Base-by-base conservation (phyloP, 1,284 basidiomycete genomes). In the Chondrostereum purpureum region DNA sequence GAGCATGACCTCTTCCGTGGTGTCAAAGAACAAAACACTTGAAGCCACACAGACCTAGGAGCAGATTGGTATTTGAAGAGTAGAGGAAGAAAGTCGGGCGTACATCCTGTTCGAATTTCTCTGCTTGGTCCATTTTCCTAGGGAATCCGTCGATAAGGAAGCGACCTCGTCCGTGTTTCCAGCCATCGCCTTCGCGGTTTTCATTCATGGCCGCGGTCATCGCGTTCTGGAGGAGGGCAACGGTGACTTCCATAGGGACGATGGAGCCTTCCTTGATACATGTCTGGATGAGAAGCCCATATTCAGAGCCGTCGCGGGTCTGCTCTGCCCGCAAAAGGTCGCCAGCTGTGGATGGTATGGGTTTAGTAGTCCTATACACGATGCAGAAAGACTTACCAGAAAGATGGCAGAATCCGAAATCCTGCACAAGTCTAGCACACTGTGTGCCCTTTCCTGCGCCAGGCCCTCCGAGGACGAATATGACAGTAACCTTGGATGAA, bases 141-240 rank as follows among this genome's bases (percentile, higher is more conserved):
- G 96, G 96, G 71, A 99, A 99, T 3, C 96, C 96, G 56, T 99
- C 96, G 54, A 99, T 86, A 52, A 99, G 75, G 75, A 99, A 99
- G 40, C 92, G 80, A 33, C 89, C 90, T 48, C 72, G 73, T 34
- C 86, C 90, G 42, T 78, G 69, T 19, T 65, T 62, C 92, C 92
- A 95, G 19, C 78, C 83, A 11, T 71, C 66, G 5, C 67, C 68
- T 2, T 63, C 55, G 45, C 62, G 62, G 8, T 57, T 56, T 56
- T 73, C 66, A 13, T 65, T 56, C 37, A 95, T 64, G 8, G 80
- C 80, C 37, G 70, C 77, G 27, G 67, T 60, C 86, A 99, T 99
- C 12, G 95, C 94, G 61, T 92, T 95, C 69, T 94, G 83, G 50
- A 99, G 75, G 23, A 99, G 81, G 66, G 93, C 93, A 62, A 99